These are phyloP conservation scores for Bombardia bombarda DNA, from an alignment of 495 filamentous ascomycete species.

Conservation along the genomic window DNA sequence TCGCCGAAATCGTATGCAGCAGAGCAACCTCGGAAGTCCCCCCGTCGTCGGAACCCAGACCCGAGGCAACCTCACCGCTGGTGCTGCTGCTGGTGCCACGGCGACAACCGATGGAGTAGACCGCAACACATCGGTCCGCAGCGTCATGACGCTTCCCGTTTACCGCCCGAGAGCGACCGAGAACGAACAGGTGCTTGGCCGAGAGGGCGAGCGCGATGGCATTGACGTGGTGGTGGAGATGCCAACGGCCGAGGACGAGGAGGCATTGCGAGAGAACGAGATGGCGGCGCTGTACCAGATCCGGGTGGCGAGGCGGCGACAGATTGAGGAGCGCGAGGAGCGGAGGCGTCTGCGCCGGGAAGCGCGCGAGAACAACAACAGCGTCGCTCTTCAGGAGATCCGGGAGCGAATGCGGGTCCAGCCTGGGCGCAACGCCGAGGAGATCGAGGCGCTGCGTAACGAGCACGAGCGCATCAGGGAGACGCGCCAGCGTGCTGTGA, in stretches of 20 bases:
- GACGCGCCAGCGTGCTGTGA: slow-evolving; percentile 65
- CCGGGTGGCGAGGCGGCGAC: slow-evolving; percentile 65
- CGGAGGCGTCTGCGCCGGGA: slow-evolving; percentile 56
- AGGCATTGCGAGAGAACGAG: slow-evolving; percentile 75
- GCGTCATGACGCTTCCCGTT: slow-evolving; percentile 82
- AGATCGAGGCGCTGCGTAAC: slow-evolving; percentile 48
- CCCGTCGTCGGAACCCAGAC: slow-evolving; percentile 6
- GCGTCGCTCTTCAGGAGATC: slow-evolving; percentile 52
- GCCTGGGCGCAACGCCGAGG: slow-evolving; percentile 21
- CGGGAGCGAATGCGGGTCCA: slow-evolving; percentile 31
- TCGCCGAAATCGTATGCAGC: slow-evolving; percentile 17
- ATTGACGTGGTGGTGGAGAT: slow-evolving; percentile 85
- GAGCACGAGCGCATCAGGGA: slow-evolving; percentile 57
- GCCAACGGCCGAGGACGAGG: slow-evolving; percentile 52
- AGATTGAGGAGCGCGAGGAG: slow-evolving; percentile 70
- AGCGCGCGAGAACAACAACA: slow-evolving; percentile 63
- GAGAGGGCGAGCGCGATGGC: slow-evolving; percentile 85
- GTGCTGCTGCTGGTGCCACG: slow-evolving; percentile 7
- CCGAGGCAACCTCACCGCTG: slow-evolving; percentile 3
- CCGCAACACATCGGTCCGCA: slow-evolving; percentile 79
- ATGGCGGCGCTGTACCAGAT: slow-evolving; percentile 93
- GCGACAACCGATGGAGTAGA: slow-evolving; percentile 47
- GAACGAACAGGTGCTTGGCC: slow-evolving; percentile 76
- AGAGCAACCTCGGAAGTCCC: slow-evolving; percentile 12
- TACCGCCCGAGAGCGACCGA: slow-evolving; percentile 62